Evolutionary conservation across 495 filamentous ascomycete genomes (phyloP), one percentile per base, ranked within the genome.

Genomic region (Aspergillus diversus): DNA sequence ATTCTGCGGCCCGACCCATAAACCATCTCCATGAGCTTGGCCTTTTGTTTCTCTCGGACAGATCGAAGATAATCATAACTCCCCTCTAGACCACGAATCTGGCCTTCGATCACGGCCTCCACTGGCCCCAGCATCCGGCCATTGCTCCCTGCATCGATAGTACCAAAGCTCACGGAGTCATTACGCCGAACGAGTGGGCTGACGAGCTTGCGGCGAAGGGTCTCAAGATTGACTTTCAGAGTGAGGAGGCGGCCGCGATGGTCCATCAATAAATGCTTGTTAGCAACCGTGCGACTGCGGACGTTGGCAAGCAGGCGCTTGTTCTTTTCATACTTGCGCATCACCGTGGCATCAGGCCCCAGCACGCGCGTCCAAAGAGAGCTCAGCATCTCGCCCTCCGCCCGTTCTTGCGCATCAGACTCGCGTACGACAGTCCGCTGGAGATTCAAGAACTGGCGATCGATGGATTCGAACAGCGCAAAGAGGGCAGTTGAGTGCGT

Each of bases 291-390:
- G 67, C 88, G 90, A 33, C 87, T 84, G 58, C 92, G 87, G 50
- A 97, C 89, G 63, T 87, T 90, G 32, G 81, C 82, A 33, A 97
- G 87, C 3, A 90, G 79, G 39, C 84, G 78, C 57, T 88, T 87
- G 77, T 97, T 97, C 74, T 90, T 89, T 70, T 97, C 92, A 75
- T 90, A 97, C 74, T 97, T 97, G 73, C 85, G 86, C 1, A 97
- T 82, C 42, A 87, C 83, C 55, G 76, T 75, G 4, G 87, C 84
- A 59, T 91, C 88, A 33, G 90, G 79, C 0, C 92, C 92, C 0
- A 97, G 84, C 5, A 96, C 85, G 32, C 89, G 87, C 1, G 89
- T 91, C 93, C 93, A 97, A 1, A 97, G 83, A 0, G 89, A 91
- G 13, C 86, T 87, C 32, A 97, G 87, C 68, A 96, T 82, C 59